Base-by-base conservation (phyloP, 192 early-diverging fungal genomes). In the Entomortierella lignicola region DNA sequence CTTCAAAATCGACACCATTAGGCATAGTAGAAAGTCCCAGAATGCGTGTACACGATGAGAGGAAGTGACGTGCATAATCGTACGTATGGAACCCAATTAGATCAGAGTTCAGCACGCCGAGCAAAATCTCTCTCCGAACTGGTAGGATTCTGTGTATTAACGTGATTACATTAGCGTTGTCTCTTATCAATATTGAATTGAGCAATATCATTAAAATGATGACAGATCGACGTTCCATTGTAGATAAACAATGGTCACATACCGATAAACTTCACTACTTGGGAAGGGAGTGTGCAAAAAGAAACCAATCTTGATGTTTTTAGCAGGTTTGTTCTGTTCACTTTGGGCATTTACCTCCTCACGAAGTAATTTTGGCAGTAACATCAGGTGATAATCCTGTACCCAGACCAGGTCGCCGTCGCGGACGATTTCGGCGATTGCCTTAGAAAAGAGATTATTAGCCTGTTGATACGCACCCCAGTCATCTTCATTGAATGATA, bases 71-170 rank as follows among this genome's bases (percentile, higher is more conserved):
- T 8, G 96, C 97, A 81, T 99, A 99, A 81, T 99, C 98, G 79
- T 98, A 97, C 10, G 98, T 99, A 75, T 99, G 98, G 90, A 99
- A 98, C n/a, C 98, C 98, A 43, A 99, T 86, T 15, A 99, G 87
- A 84, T 99, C 97, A 27, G 93, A 89, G 47, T 90, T 88, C 31
- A 99, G 84, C 10, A 99, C 95, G 47, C 98, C 98, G 31, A 92
- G 86, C 26, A 99, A 86, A 44, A 99, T 94, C 83, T 97, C 92
- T 80, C 91, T 89, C 39, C 98, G 90, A n/a, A 99, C 97, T 11
- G 97, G 97, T 57, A 99, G 85, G 69, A 97, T 97, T 42, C 91
- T 91, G 69, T 37, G 10, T 20, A 42, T 27, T 42, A 54, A 54
- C 6, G 13, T 25, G 15, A 17, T 20, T 4, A 47, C 15, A 15